Percentiles rank a stretch among this genome's conserved stretches.
phyloP scores from a whole-genome alignment of 768 basidiomycete genomes.

The Tylopilus subfusipes region DNA sequence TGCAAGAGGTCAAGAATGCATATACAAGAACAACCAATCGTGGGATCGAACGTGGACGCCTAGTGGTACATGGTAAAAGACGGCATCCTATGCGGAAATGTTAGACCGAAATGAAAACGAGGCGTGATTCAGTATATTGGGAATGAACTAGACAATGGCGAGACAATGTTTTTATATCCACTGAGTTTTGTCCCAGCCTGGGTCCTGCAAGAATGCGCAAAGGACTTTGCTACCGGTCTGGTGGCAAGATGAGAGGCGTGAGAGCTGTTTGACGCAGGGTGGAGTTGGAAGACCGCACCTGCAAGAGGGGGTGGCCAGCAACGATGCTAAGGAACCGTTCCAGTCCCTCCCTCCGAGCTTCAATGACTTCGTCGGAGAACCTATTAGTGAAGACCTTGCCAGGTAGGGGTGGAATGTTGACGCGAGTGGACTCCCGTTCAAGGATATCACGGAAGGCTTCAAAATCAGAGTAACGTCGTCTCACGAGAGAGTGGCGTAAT shows the following conservation, averaged over 20 bases:
- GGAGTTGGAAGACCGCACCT: slow-evolving; percentile 50
- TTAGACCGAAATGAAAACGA: not conserved
- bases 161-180: slow-evolving; percentile 52
- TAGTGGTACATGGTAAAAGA: slow-evolving; percentile 21
- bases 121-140: not conserved
- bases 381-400: slow-evolving; percentile 99
- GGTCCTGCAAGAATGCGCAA: slow-evolving; percentile 92
- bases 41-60: slow-evolving; percentile 10
- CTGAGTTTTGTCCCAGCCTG: slow-evolving; percentile 81
- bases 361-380: slow-evolving; percentile 97
- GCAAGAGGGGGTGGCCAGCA: slow-evolving; percentile 93
- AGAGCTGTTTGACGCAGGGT: not conserved
- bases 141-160: not conserved
- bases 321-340: slow-evolving; percentile 95
- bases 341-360: slow-evolving; percentile 84
- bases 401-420: slow-evolving; percentile 95
- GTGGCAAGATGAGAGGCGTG: not conserved
- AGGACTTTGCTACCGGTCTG: slow-evolving; percentile 97
- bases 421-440: slow-evolving; percentile 93
- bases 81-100: slow-evolving; percentile 6
- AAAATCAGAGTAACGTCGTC: slow-evolving; percentile 88
- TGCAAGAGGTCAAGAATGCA: slow-evolving; percentile 15
- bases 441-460: slow-evolving; percentile 98
- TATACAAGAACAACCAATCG: slow-evolving; percentile 23
- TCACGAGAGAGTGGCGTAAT: slow-evolving; percentile 85